Evolutionary conservation across 2,329 filamentous ascomycete species (phyloP).

Genomic region (Diaporthe aspalathi): DNA sequence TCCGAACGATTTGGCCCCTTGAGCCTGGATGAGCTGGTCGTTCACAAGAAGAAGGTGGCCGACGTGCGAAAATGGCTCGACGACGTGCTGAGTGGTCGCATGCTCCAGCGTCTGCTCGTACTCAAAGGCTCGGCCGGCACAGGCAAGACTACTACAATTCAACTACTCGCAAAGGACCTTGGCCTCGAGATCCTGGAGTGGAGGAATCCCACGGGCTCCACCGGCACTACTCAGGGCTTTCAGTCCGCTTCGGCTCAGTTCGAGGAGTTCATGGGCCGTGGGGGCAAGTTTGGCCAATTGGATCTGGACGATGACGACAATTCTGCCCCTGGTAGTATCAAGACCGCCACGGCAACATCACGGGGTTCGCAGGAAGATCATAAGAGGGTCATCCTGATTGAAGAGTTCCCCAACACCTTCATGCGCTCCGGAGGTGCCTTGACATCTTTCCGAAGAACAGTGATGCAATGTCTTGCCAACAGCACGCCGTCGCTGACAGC

Average conservation of each 20-base stretch:
- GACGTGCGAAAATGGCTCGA: slow-evolving; percentile 89
- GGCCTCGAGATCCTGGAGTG: slow-evolving; percentile 85
- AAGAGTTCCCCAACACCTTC: slow-evolving; percentile 85
- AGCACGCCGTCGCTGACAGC: slow-evolving; percentile 68
- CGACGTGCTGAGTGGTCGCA: slow-evolving; percentile 73
- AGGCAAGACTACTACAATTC: slow-evolving; percentile 90
- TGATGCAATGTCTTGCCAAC: slow-evolving; percentile 79
- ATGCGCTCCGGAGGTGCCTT: slow-evolving; percentile 72
- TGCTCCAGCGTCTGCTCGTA: slow-evolving; percentile 79
- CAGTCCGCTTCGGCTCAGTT: slow-evolving; percentile 83
- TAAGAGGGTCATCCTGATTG: slow-evolving; percentile 76
- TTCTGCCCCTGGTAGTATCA: slow-evolving; percentile 43
- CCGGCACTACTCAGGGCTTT: slow-evolving; percentile 69
- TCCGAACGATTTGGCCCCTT: slow-evolving; percentile 83
- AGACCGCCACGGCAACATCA: slow-evolving; percentile 2
- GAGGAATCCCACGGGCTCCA: slow-evolving; percentile 80
- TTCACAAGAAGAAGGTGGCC: slow-evolving; percentile 92
- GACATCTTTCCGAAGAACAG: slow-evolving; percentile 77
- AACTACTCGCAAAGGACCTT: slow-evolving; percentile 81
- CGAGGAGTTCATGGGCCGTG: slow-evolving; percentile 88
- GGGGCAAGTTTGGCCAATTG: slow-evolving; percentile 82
- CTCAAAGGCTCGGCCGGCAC: slow-evolving; percentile 92
- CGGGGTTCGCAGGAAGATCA: slow-evolving; percentile 19
- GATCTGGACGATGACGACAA: slow-evolving; percentile 51
- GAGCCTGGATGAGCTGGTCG: slow-evolving; percentile 84